Conservation (phyloP, 139 green algal species). For the Zygnema circumcarinatum region DNA sequence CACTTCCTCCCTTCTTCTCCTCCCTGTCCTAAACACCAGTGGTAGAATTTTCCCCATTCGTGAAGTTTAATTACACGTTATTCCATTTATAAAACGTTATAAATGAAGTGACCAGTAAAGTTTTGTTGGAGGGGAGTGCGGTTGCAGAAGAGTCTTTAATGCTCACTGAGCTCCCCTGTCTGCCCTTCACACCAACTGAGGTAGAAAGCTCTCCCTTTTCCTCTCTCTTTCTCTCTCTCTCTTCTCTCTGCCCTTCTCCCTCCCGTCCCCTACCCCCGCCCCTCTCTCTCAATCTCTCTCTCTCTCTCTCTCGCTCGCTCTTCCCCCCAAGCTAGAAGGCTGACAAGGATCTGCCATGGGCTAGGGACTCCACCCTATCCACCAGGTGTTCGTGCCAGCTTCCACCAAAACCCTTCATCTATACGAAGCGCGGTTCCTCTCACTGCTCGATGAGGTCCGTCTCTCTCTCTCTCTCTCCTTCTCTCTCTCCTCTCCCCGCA, state of each 20-base stretch:
- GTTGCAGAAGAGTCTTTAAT: constrained; percentile 5
- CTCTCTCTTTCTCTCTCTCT: background rate
- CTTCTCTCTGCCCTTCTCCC: background rate
- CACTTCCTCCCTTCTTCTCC: no score
- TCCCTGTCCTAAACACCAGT: no score
- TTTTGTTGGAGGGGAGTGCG: background rate
- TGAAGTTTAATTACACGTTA: no score
- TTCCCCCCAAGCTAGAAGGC: background rate
- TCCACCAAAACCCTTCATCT: constrained; percentile 31
- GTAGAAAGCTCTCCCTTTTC: no score
- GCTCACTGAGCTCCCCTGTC: constrained; percentile 34
- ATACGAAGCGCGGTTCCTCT: constrained; percentile 15
- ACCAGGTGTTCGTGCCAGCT: constrained; percentile 19
- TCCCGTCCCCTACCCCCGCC: background rate
- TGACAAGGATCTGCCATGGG: background rate
- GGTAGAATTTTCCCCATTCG: no score
- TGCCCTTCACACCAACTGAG: constrained; percentile 58
- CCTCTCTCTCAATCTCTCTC: background rate
- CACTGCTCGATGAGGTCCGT: no score
- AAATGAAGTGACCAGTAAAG: no score
- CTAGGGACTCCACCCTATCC: background rate
- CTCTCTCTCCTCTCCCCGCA: no score
- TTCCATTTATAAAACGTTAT: no score
- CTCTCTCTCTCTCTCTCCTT: no score
- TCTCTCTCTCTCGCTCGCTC: background rate